phyloP scores from a whole-genome alignment of 208 protist genomes.

The Trypanosomatidae sp. region DNA sequence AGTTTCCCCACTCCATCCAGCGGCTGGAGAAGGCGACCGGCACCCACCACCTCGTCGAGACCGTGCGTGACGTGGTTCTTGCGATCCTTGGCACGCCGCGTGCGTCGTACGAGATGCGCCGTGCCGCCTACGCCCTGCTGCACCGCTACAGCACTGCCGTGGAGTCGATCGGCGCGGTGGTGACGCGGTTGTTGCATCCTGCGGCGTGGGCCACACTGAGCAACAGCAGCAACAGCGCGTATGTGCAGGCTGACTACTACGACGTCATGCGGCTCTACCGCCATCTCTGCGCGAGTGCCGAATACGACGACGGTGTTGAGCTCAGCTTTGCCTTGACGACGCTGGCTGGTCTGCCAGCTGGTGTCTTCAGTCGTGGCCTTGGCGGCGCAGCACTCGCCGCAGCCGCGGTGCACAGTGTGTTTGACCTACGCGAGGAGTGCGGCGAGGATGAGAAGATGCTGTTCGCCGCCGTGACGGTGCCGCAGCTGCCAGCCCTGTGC shows the following conservation, averaged over 20 bases:
- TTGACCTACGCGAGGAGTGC: constrained; percentile 12
- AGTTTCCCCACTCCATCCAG: constrained; percentile 27
- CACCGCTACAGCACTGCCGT: constrained; percentile 26
- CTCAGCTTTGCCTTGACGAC: too few species aligned
- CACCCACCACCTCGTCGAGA: constrained; percentile 6
- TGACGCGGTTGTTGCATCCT: constrained; percentile 15
- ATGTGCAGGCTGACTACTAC: constrained; percentile 13
- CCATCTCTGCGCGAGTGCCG: constrained; percentile 12
- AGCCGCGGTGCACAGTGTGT: constrained; percentile 3
- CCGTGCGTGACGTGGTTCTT: constrained; percentile 7
- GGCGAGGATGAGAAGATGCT: constrained; percentile 6
- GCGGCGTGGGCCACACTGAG: constrained; percentile 7
- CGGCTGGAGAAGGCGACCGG: constrained; percentile 13
- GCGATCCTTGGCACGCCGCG: constrained; percentile 1
- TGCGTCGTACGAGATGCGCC: constrained; percentile 17
- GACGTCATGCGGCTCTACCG: constrained; percentile 8
- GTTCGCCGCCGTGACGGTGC: constrained; percentile 15
- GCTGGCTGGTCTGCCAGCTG: constrained; percentile 18
- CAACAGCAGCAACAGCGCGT: constrained; percentile 5
- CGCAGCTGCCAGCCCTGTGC: constrained; percentile 23
- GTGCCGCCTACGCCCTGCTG: constrained; percentile 12
- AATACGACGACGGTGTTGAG: too few species aligned
- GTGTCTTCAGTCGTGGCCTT: constrained; percentile 8
- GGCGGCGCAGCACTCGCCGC: constrained; percentile 17
- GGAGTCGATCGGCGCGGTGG: constrained; percentile 4